Evolutionary conservation across 1,139 yeast genomes (phyloP).

Genomic region (Suhomyces kunorum): DNA sequence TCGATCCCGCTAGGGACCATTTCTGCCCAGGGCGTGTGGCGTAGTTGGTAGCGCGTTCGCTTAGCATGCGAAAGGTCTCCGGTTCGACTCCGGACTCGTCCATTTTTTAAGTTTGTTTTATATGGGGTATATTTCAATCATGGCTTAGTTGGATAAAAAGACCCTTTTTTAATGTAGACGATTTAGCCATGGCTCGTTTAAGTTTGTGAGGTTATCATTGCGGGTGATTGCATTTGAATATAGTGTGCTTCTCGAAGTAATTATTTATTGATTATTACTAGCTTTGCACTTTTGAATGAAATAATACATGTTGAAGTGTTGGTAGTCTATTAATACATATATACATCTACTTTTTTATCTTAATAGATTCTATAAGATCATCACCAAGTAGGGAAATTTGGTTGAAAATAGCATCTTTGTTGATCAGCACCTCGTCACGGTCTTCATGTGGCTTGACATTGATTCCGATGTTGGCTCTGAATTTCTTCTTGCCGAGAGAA

Average conservation of each 20-base stretch:
- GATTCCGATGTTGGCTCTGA: conserved; percentile 78
- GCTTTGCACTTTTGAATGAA: no score
- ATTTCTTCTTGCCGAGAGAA: conserved; percentile 56
- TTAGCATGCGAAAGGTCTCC: conserved; percentile 89
- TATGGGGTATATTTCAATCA: neutral
- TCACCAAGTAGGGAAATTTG: conserved; percentile 80
- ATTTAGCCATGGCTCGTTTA: no score
- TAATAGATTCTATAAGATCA: conserved; percentile 49
- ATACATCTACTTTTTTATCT: conserved; percentile 23
- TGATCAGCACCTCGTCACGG: conserved; percentile 58
- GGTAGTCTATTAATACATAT: conserved; percentile 14
- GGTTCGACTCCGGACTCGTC: conserved; percentile 92
- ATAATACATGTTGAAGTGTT: no score
- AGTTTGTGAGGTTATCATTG: neutral
- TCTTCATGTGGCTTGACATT: conserved; percentile 66
- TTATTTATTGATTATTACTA: no score
- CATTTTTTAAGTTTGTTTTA: conserved; percentile 36
- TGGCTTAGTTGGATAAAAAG: no score
- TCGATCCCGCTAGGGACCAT: conserved; percentile 87
- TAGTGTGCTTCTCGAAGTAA: no score
- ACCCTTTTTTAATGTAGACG: no score
- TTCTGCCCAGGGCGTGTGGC: conserved; percentile 72
- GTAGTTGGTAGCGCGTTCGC: conserved; percentile 91
- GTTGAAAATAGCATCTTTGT: conserved; percentile 70
- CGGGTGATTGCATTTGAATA: no score